phyloP scores from a whole-genome alignment of 768 basidiomycete species.

The Mycena latifolia region DNA sequence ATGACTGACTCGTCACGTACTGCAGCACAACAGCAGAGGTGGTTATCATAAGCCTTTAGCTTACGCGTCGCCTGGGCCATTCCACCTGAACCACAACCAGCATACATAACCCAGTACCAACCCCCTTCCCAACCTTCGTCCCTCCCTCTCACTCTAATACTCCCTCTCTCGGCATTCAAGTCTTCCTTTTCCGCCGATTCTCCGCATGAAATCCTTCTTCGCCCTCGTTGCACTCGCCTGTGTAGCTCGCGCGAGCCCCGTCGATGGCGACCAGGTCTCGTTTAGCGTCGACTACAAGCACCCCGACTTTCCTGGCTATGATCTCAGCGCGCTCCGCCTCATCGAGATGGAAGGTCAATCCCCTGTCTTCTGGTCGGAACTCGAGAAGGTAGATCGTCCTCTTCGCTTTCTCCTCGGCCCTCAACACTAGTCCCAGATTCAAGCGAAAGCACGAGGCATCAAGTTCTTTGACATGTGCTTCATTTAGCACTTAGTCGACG shows the following conservation, averaged over 20 bases:
- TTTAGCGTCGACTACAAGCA: constrained; percentile 50
- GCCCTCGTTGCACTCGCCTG: constrained; percentile 59
- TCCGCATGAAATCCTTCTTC: constrained; percentile 62
- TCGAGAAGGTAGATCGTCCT: constrained; percentile 88
- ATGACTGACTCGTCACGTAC: neutral
- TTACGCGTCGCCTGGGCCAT: too few relatives aligned
- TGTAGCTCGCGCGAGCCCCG: constrained; percentile 51
- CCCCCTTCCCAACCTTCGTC: too few relatives aligned
- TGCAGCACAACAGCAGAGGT: too few relatives aligned
- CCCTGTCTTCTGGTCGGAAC: constrained; percentile 87
- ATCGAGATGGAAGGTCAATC: constrained; percentile 79
- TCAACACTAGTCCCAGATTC: constrained; percentile 61
- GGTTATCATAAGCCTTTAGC: too few relatives aligned
- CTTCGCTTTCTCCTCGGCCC: constrained; percentile 27
- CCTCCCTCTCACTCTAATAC: too few relatives aligned
- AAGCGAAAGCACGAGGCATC: constrained; percentile 80
- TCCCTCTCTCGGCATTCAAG: too few relatives aligned
- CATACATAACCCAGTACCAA: too few relatives aligned
- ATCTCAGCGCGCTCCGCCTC: constrained; percentile 79
- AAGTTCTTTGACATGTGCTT: constrained; percentile 89
- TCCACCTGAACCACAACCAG: too few relatives aligned
- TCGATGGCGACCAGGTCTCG: constrained; percentile 52
- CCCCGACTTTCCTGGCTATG: constrained; percentile 73
- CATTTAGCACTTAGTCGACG: constrained; percentile 27
- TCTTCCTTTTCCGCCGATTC: neutral